Conservation (phyloP, 352 stramenopile species). For the Phytophthora vignae region DNA sequence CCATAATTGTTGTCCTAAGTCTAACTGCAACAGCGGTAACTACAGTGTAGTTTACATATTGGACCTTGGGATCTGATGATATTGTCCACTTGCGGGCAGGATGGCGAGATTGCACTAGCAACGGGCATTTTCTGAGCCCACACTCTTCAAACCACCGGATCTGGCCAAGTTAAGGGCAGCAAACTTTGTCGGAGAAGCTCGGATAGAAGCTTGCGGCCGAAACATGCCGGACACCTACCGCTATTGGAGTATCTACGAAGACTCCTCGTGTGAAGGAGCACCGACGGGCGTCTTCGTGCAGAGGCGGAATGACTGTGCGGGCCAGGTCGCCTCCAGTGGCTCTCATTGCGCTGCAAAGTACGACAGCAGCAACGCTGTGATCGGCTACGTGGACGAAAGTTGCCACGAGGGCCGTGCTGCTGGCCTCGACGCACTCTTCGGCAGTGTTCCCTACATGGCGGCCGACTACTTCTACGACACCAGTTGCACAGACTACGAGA, state of each 20-base stretch:
- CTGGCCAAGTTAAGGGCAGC: too few species aligned
- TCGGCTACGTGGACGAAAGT: slow-evolving; percentile 14
- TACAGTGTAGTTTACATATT: too few species aligned
- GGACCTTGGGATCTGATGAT: too few species aligned
- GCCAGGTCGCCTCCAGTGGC: neutral
- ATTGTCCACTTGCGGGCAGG: too few species aligned
- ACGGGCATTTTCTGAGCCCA: too few species aligned
- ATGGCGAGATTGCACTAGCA: too few species aligned
- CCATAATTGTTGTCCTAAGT: too few species aligned
- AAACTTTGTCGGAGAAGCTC: too few species aligned
- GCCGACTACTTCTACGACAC: slow-evolving; percentile 9
- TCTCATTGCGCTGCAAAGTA: slow-evolving; percentile 1
- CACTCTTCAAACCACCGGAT: too few species aligned
- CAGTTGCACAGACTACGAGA: slow-evolving; percentile 16
- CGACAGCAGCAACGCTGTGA: slow-evolving; percentile 1
- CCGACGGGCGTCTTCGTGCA: slow-evolving; percentile 5
- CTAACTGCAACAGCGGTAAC: too few species aligned
- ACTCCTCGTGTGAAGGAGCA: slow-evolving; percentile 2
- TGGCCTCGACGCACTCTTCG: slow-evolving; percentile 9
- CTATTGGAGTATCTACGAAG: slow-evolving; percentile 16
- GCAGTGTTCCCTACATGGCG: slow-evolving; percentile 3
- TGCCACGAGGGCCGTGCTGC: slow-evolving; percentile 10
- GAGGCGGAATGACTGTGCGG: neutral
- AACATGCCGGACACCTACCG: slow-evolving; percentile 1
- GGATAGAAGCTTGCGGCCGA: too few species aligned